Conservation (phyloP, 352 stramenopile genomes). For the Globisporangium nodosum region DNA sequence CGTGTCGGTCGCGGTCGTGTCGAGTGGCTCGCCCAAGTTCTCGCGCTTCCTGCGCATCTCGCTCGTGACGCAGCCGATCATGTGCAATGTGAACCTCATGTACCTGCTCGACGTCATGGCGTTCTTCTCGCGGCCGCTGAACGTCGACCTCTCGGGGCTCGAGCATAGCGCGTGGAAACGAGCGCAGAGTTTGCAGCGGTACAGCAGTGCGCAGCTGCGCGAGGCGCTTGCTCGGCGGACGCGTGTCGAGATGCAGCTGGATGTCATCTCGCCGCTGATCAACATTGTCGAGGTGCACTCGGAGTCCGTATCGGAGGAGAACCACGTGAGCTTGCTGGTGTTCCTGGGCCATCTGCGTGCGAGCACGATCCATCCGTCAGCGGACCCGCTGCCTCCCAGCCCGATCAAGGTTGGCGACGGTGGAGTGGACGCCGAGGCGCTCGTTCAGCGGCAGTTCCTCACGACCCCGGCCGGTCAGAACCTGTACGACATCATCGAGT, state of each 20-base stretch:
- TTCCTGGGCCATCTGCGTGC: conserved; percentile 76
- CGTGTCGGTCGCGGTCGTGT: conserved; percentile 1
- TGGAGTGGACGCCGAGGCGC: not conserved
- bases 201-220: conserved; percentile 68
- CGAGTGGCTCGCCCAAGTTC: conserved; percentile 1
- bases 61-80: conserved; percentile 76
- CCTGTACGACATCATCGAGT: conserved; percentile 78
- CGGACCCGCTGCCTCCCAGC: conserved; percentile 10
- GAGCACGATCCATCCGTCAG: conserved; percentile 38
- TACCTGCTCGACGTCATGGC: conserved; percentile 60
- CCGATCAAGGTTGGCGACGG: conserved; percentile 1
- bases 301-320: conserved; percentile 12
- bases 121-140: conserved; percentile 67
- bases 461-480: conserved; percentile 24
- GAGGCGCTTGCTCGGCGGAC: conserved; percentile 64
- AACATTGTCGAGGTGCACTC: conserved; percentile 56
- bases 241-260: conserved; percentile 65
- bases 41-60: conserved; percentile 42
- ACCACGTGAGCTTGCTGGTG: conserved; percentile 51
- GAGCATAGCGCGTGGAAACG: conserved; percentile 66
- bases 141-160: conserved; percentile 72
- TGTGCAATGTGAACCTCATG: conserved; percentile 71
- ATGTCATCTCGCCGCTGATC: conserved; percentile 78
- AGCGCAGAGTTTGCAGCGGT: conserved; percentile 71
- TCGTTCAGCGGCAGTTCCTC: conserved; percentile 9